Conservation (phyloP, 2,329 filamentous ascomycete species). For the Colletotrichum gloeosporioides region DNA sequence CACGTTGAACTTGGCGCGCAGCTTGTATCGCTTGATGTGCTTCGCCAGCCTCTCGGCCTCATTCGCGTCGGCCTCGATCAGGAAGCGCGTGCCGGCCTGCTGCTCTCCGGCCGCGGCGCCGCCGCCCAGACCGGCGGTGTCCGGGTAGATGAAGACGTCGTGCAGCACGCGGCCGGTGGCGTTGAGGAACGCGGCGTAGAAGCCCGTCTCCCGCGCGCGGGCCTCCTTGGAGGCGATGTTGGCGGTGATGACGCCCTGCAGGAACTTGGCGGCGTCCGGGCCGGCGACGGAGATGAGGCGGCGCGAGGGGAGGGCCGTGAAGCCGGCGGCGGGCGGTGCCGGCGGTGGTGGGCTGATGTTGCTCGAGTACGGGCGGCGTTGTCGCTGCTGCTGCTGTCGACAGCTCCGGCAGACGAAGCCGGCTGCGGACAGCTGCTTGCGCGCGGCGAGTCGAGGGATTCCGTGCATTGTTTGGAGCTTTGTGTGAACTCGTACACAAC, state of each 20-base stretch:
- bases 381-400: slow-evolving; percentile 29
- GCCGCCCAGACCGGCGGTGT: slow-evolving; percentile 37
- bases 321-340: slow-evolving; percentile 49
- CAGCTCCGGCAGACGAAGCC: slow-evolving; percentile 33
- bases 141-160: slow-evolving; percentile 89
- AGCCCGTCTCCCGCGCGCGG: slow-evolving; percentile 50
- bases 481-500: background rate
- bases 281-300: slow-evolving; percentile 82
- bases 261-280: slow-evolving; percentile 79
- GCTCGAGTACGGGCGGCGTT: slow-evolving; percentile 32
- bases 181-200: slow-evolving; percentile 87
- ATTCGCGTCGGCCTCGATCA: slow-evolving; percentile 82
- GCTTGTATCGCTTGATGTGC: slow-evolving; percentile 84
- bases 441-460: background rate
- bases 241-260: slow-evolving; percentile 87
- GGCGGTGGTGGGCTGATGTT: slow-evolving; percentile 39
- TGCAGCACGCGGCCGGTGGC: slow-evolving; percentile 83
- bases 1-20: slow-evolving; percentile 79
- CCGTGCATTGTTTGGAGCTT: background rate
- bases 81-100: slow-evolving; percentile 42
- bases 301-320: slow-evolving; percentile 71
- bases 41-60: slow-evolving; percentile 67
- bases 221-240: slow-evolving; percentile 55
- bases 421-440: slow-evolving; percentile 4
- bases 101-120: slow-evolving; percentile 24